A percentile compares a stretch with the other conserved stretches of the same genome.
Evolutionary conservation across 2,329 filamentous ascomycete genomes (phyloP).

Genomic region (Aspergillus pseudotamarii): DNA sequence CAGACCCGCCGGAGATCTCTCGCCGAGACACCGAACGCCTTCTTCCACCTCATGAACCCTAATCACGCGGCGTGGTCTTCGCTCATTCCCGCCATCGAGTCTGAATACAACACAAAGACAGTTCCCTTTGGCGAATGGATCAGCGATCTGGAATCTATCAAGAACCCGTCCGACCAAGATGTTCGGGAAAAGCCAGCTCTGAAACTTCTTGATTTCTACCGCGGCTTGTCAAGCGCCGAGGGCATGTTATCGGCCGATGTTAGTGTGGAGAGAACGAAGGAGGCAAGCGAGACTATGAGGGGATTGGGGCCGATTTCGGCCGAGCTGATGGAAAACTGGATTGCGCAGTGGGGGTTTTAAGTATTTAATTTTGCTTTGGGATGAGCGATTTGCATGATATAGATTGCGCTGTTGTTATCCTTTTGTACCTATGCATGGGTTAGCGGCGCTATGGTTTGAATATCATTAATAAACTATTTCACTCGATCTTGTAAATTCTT

Average conservation of each 20-base stretch:
- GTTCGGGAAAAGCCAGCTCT: constrained; percentile 52
- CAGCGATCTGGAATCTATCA: constrained; percentile 45
- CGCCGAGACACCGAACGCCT: constrained; percentile 8
- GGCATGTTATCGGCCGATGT: constrained; percentile 37
- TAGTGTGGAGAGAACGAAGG: constrained; percentile 45
- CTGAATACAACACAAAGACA: constrained; percentile 42
- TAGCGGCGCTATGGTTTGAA: background rate
- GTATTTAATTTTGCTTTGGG: background rate
- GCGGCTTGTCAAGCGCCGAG: constrained; percentile 30
- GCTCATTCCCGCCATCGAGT: constrained; percentile 46
- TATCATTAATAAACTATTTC: background rate
- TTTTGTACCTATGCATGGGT: background rate
- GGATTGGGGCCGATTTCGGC: constrained; percentile 28
- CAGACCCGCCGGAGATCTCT: constrained; percentile 30
- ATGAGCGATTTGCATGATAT: background rate
- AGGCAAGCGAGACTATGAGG: constrained; percentile 48
- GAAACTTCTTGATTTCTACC: constrained; percentile 58
- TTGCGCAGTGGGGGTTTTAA: constrained; percentile 6
- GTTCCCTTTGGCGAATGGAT: constrained; percentile 54
- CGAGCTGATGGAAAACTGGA: constrained; percentile 3
- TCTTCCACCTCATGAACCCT: constrained; percentile 56
- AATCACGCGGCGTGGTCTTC: constrained; percentile 42
- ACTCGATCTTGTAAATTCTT: rapidly evolving
- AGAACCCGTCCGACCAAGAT: constrained; percentile 37
- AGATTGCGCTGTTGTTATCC: background rate